phyloP scores from a whole-genome alignment of 2,329 filamentous ascomycete genomes.

The Fusarium redolens region DNA sequence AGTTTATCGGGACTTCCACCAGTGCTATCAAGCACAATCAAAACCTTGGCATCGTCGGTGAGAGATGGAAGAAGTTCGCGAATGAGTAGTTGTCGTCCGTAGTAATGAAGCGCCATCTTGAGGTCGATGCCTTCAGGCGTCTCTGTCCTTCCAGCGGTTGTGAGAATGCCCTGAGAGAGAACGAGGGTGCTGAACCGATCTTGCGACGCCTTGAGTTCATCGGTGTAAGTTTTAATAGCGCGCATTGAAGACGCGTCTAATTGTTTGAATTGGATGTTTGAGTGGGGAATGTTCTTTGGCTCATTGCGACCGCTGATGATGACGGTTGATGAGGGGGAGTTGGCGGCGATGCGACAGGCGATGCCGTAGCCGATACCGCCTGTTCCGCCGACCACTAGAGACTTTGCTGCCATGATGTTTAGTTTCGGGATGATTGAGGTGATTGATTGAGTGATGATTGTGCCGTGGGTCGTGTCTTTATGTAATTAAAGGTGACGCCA shows the following conservation, averaged over 20 bases:
- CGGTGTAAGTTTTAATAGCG: constrained; percentile 49
- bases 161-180: constrained; percentile 54
- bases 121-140: constrained; percentile 58
- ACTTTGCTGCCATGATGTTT: constrained; percentile 37
- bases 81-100: constrained; percentile 57
- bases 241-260: constrained; percentile 51
- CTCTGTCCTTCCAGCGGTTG: constrained; percentile 51
- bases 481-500: background rate
- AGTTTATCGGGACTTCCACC: constrained; percentile 49
- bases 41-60: constrained; percentile 51
- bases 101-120: constrained; percentile 60
- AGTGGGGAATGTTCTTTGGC: constrained; percentile 44
- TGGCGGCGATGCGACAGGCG: constrained; percentile 49
- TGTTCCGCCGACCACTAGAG: constrained; percentile 52
- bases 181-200: constrained; percentile 53
- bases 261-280: constrained; percentile 49
- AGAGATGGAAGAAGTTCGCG: constrained; percentile 53
- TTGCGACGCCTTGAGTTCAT: constrained; percentile 36
- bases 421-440: too few species aligned
- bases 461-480: background rate
- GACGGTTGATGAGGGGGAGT: constrained; percentile 41
- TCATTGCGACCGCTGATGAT: constrained; percentile 50
- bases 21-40: constrained; percentile 52
- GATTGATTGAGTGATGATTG: background rate
- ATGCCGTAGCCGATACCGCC: constrained; percentile 52